phyloP scores from a whole-genome alignment of 2,329 filamentous ascomycete species.

The Cladophialophora psammophila region DNA sequence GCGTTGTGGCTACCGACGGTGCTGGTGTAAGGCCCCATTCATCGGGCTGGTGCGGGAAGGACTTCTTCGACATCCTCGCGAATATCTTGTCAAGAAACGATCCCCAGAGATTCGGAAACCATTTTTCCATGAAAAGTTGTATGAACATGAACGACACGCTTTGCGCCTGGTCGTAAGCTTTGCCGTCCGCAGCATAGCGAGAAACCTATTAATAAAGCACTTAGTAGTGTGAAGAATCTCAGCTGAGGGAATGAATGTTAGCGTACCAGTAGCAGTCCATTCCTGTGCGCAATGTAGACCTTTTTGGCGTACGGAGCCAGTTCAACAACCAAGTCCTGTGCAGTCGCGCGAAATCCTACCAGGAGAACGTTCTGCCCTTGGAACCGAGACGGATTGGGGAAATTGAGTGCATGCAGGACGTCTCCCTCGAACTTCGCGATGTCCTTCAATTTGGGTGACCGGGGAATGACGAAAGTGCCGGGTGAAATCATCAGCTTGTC shows the following conservation, averaged over 20 bases:
- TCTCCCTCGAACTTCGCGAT: conserved; percentile 50
- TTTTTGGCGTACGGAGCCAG: conserved; percentile 34
- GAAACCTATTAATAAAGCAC: background rate
- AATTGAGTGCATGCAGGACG: conserved; percentile 52
- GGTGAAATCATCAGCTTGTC: conserved; percentile 51
- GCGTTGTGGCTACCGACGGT: conserved; percentile 2
- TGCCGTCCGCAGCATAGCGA: conserved; percentile 20
- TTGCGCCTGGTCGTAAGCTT: conserved; percentile 23
- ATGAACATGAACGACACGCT: conserved; percentile 23
- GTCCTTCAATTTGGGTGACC: conserved; percentile 48
- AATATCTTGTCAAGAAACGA: conserved; percentile 19
- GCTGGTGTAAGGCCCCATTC: conserved; percentile 23
- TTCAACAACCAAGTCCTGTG: conserved; percentile 37
- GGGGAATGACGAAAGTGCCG: conserved; percentile 47
- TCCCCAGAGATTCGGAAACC: conserved; percentile 20
- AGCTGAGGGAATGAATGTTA: conserved; percentile 9
- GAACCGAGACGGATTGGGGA: conserved; percentile 20
- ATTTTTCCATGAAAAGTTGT: conserved; percentile 20
- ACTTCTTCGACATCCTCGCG: conserved; percentile 9
- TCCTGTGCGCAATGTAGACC: conserved; percentile 37
- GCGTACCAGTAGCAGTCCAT: conserved; percentile 46
- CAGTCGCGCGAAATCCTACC: conserved; percentile 41
- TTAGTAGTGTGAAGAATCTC: background rate
- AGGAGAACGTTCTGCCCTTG: conserved; percentile 36
- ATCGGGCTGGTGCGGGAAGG: conserved; percentile 14